Conservation (phyloP, 2,329 filamentous ascomycete genomes). For the Pyricularia pennisetigena region DNA sequence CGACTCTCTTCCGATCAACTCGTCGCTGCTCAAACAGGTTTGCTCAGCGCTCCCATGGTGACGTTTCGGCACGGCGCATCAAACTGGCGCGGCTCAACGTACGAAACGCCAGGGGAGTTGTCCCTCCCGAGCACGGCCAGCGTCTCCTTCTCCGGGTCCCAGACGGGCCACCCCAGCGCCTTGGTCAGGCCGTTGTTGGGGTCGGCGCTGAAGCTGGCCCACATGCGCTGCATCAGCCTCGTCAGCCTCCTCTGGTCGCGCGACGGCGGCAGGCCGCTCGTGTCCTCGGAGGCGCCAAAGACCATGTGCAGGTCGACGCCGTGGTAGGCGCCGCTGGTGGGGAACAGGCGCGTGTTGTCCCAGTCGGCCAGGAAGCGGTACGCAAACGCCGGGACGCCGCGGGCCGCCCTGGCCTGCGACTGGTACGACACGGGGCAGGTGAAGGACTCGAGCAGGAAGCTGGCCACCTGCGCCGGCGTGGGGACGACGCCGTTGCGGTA, state of each 20-base stretch:
- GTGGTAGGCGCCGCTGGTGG: constrained; percentile 7
- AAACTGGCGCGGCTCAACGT: neutral
- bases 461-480: constrained; percentile 17
- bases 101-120: neutral
- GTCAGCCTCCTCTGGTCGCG: neutral
- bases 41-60: neutral
- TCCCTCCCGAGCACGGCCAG: neutral
- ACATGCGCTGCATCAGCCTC: neutral
- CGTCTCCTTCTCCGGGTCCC: neutral
- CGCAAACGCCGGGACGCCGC: constrained; percentile 21
- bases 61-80: neutral
- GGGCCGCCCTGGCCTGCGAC: constrained; percentile 9
- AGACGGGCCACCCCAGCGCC: neutral
- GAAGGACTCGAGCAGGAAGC: constrained; percentile 27
- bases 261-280: neutral
- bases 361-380: constrained; percentile 35
- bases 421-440: constrained; percentile 16
- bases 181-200: neutral
- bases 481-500: constrained; percentile 12
- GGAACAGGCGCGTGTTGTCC: constrained; percentile 9
- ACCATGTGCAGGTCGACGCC: constrained; percentile 7
- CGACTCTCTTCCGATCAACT: neutral
- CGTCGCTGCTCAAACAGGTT: neutral
- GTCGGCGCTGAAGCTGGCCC: neutral
- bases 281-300: neutral